Base-by-base conservation (phyloP, 257 asterid genomes). In the Solanum etuberosum region DNA sequence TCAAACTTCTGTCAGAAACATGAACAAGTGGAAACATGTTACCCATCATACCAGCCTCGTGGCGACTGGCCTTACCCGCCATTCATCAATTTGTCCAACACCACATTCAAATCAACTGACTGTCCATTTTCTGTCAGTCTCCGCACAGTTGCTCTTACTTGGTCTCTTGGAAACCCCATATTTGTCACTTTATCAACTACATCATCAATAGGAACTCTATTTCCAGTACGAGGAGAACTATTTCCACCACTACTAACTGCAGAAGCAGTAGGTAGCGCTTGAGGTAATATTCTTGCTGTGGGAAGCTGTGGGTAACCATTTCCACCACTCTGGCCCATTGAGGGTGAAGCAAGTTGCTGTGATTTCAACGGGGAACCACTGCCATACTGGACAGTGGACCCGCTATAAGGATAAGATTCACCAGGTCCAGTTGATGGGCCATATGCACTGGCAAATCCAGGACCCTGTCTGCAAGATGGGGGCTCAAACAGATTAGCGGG, bases 91-190 rank as follows among this genome's bases (percentile, higher is more conserved):
- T 96, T 97, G 93, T 97, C 99, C 90, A 97, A 87, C 57, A 97
- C 99, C 37, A 92, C 85, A 89, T 97, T 97, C 93, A 97, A 88
- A 88, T 97, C 99, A 42, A 96, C 97, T 1, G 99, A 88, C 86
- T 97, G 98, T n/a, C 99, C 99, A 35, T 92, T 94, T 88, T 96
- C 99, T 9, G 98, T 97, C 90, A 97, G 91, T 89, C 88, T 97
- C 73, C 96, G 89, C 8, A 96, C 99, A 7, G 98, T 93, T 71
- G 96, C 98, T 91, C 95, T 93, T 85, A 93, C 98, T 86, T 92
- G 98, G 25, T 95, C 99, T 90, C 98, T 95, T 32, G 99, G 76
- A 88, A 97, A 97, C 84, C 99, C 99, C 99, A 96, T 97, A 86
- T 77, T 91, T 5, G 98, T 95, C 72, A 97, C 98, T 85, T 94